A percentile compares a stretch with the other conserved stretches of the same genome.
Conservation (phyloP, 257 asterid species). For the Lavandula angustifolia region DNA sequence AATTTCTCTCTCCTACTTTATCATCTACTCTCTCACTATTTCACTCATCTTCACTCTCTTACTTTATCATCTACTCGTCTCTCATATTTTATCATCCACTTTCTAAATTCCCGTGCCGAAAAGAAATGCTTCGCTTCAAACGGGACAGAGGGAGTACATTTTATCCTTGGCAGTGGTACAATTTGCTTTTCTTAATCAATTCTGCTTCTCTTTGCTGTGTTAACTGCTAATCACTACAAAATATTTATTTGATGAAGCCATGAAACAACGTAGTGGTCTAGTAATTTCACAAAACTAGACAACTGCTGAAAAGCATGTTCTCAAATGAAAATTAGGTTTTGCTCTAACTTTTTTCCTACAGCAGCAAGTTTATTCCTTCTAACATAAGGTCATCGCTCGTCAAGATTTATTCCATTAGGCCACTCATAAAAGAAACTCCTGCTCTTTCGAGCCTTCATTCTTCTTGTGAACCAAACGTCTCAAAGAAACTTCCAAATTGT, state of each 20-base stretch:
- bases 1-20: no score
- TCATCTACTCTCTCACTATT: no score
- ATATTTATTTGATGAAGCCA: no score
- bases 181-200: background rate
- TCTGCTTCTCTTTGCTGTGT: conserved; percentile 5
- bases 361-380: background rate
- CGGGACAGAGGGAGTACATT: no score
- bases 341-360: background rate
- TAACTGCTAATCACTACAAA: no score
- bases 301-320: background rate
- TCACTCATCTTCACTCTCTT: no score
- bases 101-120: no score
- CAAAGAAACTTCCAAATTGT: background rate
- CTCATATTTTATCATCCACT: no score
- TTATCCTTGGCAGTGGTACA: background rate
- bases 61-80: no score
- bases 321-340: background rate
- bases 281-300: background rate
- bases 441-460: conserved; percentile 1
- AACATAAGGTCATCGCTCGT: background rate
- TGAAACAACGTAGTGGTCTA: background rate
- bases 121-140: no score
- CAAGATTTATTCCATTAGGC: background rate
- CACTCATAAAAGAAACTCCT: background rate
- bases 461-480: background rate